These are phyloP conservation scores for Chalciporus chontae DNA, from an alignment of 768 basidiomycete genomes.

Conservation along the genomic window DNA sequence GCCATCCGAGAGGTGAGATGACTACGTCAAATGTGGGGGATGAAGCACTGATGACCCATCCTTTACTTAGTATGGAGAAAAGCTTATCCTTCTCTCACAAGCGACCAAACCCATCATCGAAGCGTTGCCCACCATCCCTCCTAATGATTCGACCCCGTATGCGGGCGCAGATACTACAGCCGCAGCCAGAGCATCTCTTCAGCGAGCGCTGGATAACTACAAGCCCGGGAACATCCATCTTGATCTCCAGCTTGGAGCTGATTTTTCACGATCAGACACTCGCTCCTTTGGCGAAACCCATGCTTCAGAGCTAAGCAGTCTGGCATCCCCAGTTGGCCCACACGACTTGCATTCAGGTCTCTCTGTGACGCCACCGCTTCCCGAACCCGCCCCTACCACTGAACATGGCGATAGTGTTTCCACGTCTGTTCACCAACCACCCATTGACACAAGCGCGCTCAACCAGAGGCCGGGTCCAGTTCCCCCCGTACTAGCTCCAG, in stretches of 20 bases:
- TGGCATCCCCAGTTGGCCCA: conserved; percentile 35
- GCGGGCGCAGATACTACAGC: conserved; percentile 60
- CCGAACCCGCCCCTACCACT: conserved; percentile 10
- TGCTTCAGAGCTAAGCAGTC: conserved; percentile 63
- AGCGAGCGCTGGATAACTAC: conserved; percentile 77
- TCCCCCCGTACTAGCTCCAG: conserved; percentile 55
- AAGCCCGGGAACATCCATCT: conserved; percentile 62
- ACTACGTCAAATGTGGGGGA: conserved; percentile 2
- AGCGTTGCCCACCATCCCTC: conserved; percentile 67
- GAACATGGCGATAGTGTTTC: conserved; percentile 7
- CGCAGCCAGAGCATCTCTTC: conserved; percentile 67
- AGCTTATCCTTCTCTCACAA: conserved; percentile 69
- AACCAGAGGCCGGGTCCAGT: conserved; percentile 24
- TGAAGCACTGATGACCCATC: not conserved
- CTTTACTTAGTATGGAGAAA: conserved; percentile 67
- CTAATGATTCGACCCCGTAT: conserved; percentile 54
- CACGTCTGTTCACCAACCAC: conserved; percentile 4
- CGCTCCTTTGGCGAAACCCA: conserved; percentile 85
- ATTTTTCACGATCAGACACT: conserved; percentile 68
- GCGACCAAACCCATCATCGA: conserved; percentile 60
- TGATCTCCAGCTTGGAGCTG: conserved; percentile 41
- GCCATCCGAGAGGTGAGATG: conserved; percentile 68
- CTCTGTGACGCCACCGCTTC: conserved; percentile 43
- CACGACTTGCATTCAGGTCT: conserved; percentile 32
- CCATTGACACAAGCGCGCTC: conserved; percentile 12